Percentiles rank a stretch among this genome's conserved stretches.
Evolutionary conservation across 805 yeast species (phyloP).

Genomic region (Candida saitoana): DNA sequence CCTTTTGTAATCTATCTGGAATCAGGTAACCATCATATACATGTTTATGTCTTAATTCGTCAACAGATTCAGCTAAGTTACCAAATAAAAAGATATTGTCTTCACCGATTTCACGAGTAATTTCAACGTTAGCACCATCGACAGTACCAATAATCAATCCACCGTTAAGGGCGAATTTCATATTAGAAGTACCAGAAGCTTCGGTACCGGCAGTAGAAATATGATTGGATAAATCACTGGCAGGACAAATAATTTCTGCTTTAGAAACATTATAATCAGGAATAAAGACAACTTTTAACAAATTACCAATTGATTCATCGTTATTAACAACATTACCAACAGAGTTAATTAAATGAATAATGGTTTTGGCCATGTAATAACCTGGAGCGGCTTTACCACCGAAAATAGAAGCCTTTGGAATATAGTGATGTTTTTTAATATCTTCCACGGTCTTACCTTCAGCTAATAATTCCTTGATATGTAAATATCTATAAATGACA

Average conservation of each 20-base stretch:
- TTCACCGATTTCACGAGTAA: conserved; percentile 89
- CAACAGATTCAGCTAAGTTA: conserved; percentile 84
- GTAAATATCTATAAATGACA: conserved; percentile 75
- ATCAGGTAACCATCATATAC: conserved; percentile 54
- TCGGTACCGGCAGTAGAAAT: conserved; percentile 97
- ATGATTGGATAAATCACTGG: conserved; percentile 87
- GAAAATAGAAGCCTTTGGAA: conserved; percentile 74
- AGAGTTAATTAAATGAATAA: conserved; percentile 78
- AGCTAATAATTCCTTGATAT: conserved; percentile 63
- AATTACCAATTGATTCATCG: conserved; percentile 68
- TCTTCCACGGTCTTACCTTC: conserved; percentile 40
- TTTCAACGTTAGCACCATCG: conserved; percentile 95
- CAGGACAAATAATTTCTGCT: conserved; percentile 88
- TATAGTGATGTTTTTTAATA: conserved; percentile 57
- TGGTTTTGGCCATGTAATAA: conserved; percentile 88
- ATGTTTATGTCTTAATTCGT: conserved; percentile 75
- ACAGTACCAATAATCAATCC: conserved; percentile 93
- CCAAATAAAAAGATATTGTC: conserved; percentile 91
- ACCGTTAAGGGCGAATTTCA: conserved; percentile 93
- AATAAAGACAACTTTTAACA: conserved; percentile 80
- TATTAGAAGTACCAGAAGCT: conserved; percentile 93
- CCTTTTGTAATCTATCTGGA: conserved; percentile 57
- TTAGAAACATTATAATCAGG: conserved; percentile 94
- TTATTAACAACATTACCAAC: conserved; percentile 78
- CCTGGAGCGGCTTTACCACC: conserved; percentile 99